A percentile compares a stretch with the other conserved stretches of the same genome.
phyloP scores from a whole-genome alignment of 2,329 filamentous ascomycete species.

The Colletotrichum cuscutae region DNA sequence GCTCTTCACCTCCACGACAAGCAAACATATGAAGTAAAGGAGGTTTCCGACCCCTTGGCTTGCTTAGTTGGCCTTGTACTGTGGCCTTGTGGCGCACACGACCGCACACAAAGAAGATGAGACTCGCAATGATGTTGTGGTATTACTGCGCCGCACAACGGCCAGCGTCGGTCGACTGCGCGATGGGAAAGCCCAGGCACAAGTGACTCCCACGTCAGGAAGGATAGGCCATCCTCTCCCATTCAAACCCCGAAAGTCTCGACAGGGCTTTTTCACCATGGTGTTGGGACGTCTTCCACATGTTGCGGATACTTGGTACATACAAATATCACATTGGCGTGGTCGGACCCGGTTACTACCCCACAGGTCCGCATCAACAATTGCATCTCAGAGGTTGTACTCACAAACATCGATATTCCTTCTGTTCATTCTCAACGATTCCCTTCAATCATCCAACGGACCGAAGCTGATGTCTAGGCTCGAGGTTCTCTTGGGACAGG shows the following conservation, averaged over 20 bases:
- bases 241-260: not conserved
- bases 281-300: conserved; percentile 28
- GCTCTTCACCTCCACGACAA: conserved; percentile 15
- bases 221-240: not conserved
- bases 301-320: conserved; percentile 14
- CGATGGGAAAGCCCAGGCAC: conserved; percentile 7
- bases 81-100: not conserved
- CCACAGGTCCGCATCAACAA: conserved; percentile 5
- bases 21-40: not conserved
- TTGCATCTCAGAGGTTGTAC: not conserved
- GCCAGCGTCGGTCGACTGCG: conserved; percentile 9
- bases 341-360: not conserved
- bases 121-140: not conserved
- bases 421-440: not conserved
- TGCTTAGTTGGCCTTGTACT: not conserved
- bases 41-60: conserved; percentile 18
- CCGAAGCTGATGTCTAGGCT: not conserved
- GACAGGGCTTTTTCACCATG: conserved; percentile 21
- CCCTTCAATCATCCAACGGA: not conserved
- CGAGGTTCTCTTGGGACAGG: not conserved
- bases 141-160: not conserved
- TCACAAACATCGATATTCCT: conserved; percentile 4
- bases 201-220: conserved; percentile 10
- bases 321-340: not conserved
- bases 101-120: not conserved